Evolutionary conservation across 768 basidiomycete species (phyloP).

Genomic region (Amyloporia xantha): DNA sequence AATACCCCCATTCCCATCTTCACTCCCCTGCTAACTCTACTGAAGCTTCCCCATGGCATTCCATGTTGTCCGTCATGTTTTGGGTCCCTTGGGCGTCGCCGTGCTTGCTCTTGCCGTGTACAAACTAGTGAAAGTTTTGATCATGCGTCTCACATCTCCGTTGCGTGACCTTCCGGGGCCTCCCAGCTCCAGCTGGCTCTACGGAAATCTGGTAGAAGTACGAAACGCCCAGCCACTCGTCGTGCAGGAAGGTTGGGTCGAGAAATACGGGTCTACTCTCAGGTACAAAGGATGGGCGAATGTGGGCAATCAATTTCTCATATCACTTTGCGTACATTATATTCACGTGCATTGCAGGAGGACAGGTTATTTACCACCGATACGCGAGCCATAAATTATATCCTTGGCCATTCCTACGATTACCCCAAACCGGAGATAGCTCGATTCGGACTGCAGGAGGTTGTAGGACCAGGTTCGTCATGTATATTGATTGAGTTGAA

Average conservation of each 20-base stretch:
- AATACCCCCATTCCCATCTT: too few relatives aligned
- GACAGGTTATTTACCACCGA: constrained; percentile 31
- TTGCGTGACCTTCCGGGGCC: constrained; percentile 47
- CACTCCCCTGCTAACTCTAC: too few relatives aligned
- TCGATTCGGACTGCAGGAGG: constrained; percentile 30
- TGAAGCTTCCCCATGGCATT: too few relatives aligned
- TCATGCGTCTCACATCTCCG: constrained; percentile 25
- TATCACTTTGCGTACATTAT: neutral
- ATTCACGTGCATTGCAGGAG: constrained; percentile 1
- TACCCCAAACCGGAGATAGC: constrained; percentile 50
- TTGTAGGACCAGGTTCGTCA: constrained; percentile 39
- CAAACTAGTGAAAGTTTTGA: neutral
- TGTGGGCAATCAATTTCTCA: too few relatives aligned
- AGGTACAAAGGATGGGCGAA: constrained; percentile 38
- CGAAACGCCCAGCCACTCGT: constrained; percentile 35
- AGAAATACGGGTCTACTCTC: constrained; percentile 41
- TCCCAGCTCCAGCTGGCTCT: constrained; percentile 33
- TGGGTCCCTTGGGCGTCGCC: neutral
- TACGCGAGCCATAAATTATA: constrained; percentile 53
- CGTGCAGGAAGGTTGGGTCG: constrained; percentile 33
- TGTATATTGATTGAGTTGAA: neutral
- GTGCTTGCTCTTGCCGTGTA: neutral
- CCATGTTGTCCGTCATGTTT: neutral
- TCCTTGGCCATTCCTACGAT: constrained; percentile 49
- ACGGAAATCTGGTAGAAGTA: constrained; percentile 43